Base-by-base conservation (phyloP, 176 grass and related monocot species). In the Bolboschoenus planiculmis region DNA sequence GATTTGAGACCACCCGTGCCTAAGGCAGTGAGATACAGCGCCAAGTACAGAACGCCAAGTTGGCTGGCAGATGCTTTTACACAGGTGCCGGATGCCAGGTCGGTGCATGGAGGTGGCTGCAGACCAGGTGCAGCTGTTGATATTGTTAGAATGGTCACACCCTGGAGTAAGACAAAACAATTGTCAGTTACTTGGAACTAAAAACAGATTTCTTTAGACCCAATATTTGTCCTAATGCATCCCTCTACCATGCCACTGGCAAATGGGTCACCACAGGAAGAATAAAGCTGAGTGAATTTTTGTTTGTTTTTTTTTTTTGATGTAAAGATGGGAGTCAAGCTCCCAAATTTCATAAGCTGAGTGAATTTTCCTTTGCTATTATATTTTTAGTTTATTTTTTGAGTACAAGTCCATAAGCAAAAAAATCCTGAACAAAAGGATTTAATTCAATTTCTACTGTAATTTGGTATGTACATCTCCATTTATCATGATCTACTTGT, bases 1-100 rank as follows among this genome's bases (percentile, higher is more conserved):
- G 95, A 97, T 81, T 97, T 97, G 65, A 97, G 90, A 47, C 95
- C 95, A 24, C 95, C 95, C 0, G 92, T 97, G 33, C 95, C 95
- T 16, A 97, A 92, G 70, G 95, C 95, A 43, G 92, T 94, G 71
- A 97, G 89, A 75, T 94, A 97, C 4, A 97, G 90, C 2, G 89
- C 95, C 79, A 97, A 56, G 87, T 97, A 92, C 2, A 97, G 87
- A 20, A 97, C 81, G 0, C 92, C 95, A 16, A 97, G 88, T 86
- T 97, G 95, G 73, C 13, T 64, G n/a, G 71, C 76, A 80, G 78
- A 79, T 20, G 95, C 92, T 31, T 40, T 79, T 15, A 90, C 81
- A 56, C 95, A 97, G 44, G 24, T 85, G 18, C 80, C 3, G 37
- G 86, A 82, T 50, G 40, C 72, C 0, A 75, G 16, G 65, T 90